Percentiles rank a stretch among this genome's conserved stretches.
phyloP scores from a whole-genome alignment of 805 yeast genomes.

The Cyberlindnera lachancei region DNA sequence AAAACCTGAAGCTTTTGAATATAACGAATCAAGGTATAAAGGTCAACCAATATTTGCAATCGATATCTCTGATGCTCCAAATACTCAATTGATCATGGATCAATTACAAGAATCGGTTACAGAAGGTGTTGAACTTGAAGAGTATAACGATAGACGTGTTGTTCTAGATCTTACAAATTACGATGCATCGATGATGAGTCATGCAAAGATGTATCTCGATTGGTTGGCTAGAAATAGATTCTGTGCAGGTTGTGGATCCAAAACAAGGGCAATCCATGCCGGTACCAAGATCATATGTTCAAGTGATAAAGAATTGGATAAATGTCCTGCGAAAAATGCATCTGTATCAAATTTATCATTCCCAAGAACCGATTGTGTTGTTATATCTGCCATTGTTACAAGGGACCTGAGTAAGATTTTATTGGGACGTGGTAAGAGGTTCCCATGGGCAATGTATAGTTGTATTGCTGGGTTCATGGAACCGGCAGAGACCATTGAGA shows the following conservation, averaged over 20 bases:
- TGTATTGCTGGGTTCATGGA: conserved; percentile 96
- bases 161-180: conserved; percentile 21
- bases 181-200: conserved; percentile 68
- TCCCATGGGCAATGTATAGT: conserved; percentile 57
- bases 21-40: conserved; percentile 25
- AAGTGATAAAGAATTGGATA: conserved; percentile 2
- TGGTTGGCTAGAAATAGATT: conserved; percentile 70
- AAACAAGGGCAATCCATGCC: conserved; percentile 51
- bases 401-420: conserved; percentile 54
- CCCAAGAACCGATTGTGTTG: conserved; percentile 89
- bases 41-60: conserved; percentile 63
- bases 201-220: conserved; percentile 77
- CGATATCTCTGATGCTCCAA: conserved; percentile 37
- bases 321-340: conserved; percentile 33
- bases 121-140: too few relatives aligned
- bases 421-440: conserved; percentile 63
- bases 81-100: neutral
- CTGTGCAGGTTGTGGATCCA: conserved; percentile 85
- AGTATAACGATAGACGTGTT: conserved; percentile 6
- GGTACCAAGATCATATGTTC: conserved; percentile 59
- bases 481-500: conserved; percentile 88
- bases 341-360: conserved; percentile 71
- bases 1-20: neutral
- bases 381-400: conserved; percentile 73
- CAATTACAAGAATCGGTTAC: neutral